These are phyloP conservation scores for Trichoderma breve DNA, from an alignment of 2,329 filamentous ascomycete genomes.

Conservation along the genomic window DNA sequence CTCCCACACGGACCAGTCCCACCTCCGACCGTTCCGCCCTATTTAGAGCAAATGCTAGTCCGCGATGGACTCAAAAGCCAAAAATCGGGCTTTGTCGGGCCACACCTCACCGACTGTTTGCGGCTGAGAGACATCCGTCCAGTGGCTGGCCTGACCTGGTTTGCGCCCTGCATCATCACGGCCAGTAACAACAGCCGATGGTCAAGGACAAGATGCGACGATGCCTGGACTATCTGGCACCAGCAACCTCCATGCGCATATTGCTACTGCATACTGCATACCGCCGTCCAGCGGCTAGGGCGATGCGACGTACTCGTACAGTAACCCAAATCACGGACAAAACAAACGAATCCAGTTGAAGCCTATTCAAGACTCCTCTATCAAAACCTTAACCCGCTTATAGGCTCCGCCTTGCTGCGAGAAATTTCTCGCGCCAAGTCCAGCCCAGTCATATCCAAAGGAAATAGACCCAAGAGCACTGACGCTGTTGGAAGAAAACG, in stretches of 20 bases:
- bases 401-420: not conserved
- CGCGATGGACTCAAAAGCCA: not conserved
- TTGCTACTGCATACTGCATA: not conserved
- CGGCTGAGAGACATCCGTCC: conserved; percentile 8
- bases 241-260: not conserved
- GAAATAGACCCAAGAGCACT: not conserved
- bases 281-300: not conserved
- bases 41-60: not conserved
- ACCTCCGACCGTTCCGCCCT: conserved; percentile 4
- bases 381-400: conserved; percentile 2
- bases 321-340: not conserved
- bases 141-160: conserved; percentile 3
- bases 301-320: not conserved
- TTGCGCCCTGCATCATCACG: conserved; percentile 3
- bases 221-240: not conserved
- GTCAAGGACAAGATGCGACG: not conserved
- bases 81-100: conserved; percentile 15
- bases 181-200: conserved; percentile 11
- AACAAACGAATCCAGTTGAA: not conserved
- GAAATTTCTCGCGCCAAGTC: conserved; percentile 4
- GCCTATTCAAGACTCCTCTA: not conserved
- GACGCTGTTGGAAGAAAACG: not conserved
- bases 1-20: not conserved
- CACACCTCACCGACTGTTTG: conserved; percentile 16
- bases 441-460: not conserved